These are phyloP conservation scores for Deuterostichococcus epilithicus DNA, from an alignment of 139 green algal genomes.

Conservation along the genomic window DNA sequence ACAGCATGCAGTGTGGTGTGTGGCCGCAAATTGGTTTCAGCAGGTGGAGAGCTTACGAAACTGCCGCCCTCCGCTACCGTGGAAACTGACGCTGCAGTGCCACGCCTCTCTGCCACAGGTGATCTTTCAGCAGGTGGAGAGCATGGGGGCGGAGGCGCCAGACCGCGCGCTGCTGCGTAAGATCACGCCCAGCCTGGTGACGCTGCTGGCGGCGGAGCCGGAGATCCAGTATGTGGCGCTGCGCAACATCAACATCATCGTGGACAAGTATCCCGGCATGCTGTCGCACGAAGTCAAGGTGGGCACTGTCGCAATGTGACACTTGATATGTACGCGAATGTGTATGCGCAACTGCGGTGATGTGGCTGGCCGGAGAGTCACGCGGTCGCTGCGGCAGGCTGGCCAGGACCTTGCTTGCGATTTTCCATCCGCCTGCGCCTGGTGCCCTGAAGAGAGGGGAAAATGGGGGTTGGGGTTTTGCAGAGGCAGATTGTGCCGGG, in stretches of 20 bases:
- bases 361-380: too few species aligned
- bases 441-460: not conserved
- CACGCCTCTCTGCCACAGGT: conserved; percentile 47
- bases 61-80: not conserved
- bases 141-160: conserved; percentile 63
- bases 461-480: too few species aligned
- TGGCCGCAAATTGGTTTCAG: too few species aligned
- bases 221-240: conserved; percentile 99
- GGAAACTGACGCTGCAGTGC: too few species aligned
- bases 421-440: not conserved
- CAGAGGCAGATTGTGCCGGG: too few species aligned
- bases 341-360: too few species aligned
- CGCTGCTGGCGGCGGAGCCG: conserved; percentile 87
- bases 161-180: conserved; percentile 77
- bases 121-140: conserved; percentile 76
- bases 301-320: not conserved
- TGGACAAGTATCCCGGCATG: conserved; percentile 77
- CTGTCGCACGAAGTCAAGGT: conserved; percentile 95
- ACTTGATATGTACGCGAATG: too few species aligned
- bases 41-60: too few species aligned
- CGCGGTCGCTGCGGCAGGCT: too few species aligned
- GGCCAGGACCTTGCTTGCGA: too few species aligned
- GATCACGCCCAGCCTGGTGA: conserved; percentile 95
- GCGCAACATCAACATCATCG: conserved; percentile 95
- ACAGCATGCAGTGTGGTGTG: too few species aligned